Evolutionary conservation across 2,329 filamentous ascomycete genomes (phyloP).

Genomic region (Fusarium sterilihyphosum): DNA sequence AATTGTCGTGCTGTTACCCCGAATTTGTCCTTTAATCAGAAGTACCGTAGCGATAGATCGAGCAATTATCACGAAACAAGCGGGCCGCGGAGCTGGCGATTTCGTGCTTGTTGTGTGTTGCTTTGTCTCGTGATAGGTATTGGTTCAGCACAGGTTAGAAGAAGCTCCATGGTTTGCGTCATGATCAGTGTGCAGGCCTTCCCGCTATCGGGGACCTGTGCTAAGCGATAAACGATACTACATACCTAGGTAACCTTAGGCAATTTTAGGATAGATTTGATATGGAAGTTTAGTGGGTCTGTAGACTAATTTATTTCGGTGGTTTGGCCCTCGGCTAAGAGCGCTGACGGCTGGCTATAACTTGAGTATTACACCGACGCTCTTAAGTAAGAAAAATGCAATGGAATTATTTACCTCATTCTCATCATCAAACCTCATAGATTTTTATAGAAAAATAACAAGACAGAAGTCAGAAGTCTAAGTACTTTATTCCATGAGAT

Average conservation of each 20-base stretch:
- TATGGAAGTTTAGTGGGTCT: neutral
- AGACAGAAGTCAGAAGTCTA: neutral
- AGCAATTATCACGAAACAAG: neutral
- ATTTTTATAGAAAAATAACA: neutral
- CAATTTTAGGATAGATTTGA: neutral
- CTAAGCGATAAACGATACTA: neutral
- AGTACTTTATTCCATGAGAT: neutral
- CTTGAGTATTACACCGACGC: neutral
- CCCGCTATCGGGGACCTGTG: slow-evolving; percentile 2
- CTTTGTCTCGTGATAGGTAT: slow-evolving; percentile 18
- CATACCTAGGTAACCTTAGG: neutral
- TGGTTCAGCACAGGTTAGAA: neutral
- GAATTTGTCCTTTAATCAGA: neutral
- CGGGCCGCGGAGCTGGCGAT: neutral
- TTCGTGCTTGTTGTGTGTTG: neutral
- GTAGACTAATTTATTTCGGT: neutral
- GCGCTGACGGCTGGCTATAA: neutral
- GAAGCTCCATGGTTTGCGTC: slow-evolving; percentile 30
- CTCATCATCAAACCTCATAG: neutral
- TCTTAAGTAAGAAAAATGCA: neutral
- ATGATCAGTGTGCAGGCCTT: neutral
- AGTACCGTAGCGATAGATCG: neutral
- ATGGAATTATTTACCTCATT: neutral
- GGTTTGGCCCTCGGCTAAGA: neutral
- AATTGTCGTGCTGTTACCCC: neutral